Conservation (phyloP, 306 rosid species). For the Mimosa pudica region DNA sequence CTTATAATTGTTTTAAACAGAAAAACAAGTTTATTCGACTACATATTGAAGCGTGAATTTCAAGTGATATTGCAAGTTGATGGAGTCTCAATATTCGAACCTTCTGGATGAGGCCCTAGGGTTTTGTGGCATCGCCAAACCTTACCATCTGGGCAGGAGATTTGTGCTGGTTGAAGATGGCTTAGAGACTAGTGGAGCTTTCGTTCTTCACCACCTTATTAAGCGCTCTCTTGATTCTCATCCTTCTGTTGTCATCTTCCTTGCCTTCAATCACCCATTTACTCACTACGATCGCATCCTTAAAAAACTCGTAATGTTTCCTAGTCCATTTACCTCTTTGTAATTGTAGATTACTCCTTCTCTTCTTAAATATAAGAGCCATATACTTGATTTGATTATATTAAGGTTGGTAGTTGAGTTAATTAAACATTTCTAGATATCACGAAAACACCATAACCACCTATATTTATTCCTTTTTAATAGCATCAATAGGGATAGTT, state of each 20-base stretch:
- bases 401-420: too few species aligned
- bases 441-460: too few species aligned
- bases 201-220: slow-evolving; percentile 84
- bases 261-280: slow-evolving; percentile 77
- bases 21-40: not conserved
- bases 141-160: slow-evolving; percentile 51
- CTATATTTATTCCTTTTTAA: too few species aligned
- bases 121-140: slow-evolving; percentile 27
- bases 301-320: slow-evolving; percentile 60
- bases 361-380: too few species aligned
- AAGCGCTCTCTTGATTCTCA: slow-evolving; percentile 61
- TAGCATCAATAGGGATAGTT: too few species aligned
- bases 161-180: slow-evolving; percentile 71
- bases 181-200: slow-evolving; percentile 78
- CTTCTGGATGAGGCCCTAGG: slow-evolving; percentile 76
- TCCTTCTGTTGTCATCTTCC: slow-evolving; percentile 58
- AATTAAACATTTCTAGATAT: too few species aligned
- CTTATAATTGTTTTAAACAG: too few species aligned
- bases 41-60: not conserved
- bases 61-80: not conserved
- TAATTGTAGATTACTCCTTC: not conserved
- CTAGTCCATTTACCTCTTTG: slow-evolving; percentile 17
- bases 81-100: slow-evolving; percentile 51
- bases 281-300: slow-evolving; percentile 84
- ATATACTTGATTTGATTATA: too few species aligned